Percentiles rank a stretch among this genome's conserved stretches.
These are phyloP conservation scores for Zizania latifolia DNA, from an alignment of 176 grass and related monocot genomes.

Conservation along the genomic window DNA sequence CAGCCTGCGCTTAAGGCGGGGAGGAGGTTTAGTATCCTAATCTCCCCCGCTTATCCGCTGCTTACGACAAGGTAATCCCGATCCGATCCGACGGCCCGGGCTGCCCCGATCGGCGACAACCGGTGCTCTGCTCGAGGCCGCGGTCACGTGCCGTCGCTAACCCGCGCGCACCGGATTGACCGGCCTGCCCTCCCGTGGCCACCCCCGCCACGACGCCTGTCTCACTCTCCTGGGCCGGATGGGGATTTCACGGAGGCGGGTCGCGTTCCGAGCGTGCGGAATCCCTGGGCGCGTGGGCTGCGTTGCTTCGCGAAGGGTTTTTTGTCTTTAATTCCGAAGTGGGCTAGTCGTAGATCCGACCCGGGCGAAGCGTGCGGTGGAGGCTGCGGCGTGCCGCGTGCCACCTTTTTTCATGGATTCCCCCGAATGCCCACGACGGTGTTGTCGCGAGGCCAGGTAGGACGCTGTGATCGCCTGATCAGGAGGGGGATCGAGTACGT, in stretches of 20 bases:
- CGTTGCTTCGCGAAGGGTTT: conserved; percentile 52
- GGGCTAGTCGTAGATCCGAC: conserved; percentile 38
- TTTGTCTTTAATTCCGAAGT: conserved; percentile 55
- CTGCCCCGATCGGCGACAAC: conserved; percentile 10
- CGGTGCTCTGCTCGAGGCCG: conserved; percentile 55
- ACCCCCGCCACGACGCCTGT: no score
- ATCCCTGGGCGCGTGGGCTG: conserved; percentile 27
- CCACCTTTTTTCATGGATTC: conserved; percentile 11
- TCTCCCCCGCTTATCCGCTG: conserved; percentile 19
- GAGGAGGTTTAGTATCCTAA: conserved; percentile 24
- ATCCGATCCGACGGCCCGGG: conserved; percentile 32
- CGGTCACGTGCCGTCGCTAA: conserved; percentile 40
- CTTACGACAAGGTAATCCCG: conserved; percentile 13
- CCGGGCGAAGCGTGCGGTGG: conserved; percentile 38
- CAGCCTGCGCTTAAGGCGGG: conserved; percentile 16
- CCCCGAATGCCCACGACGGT: background rate
- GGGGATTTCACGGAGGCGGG: background rate
- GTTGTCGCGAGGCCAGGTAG: no score
- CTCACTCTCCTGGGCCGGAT: background rate
- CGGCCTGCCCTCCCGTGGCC: background rate
- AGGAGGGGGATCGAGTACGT: no score
- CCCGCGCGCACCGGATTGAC: background rate
- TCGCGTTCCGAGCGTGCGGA: conserved; percentile 50
- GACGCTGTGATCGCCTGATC: no score
- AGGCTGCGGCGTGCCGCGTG: conserved; percentile 18